Evolutionary conservation across 108 stramenopile species (phyloP), one percentile per base, ranked within the genome.

Genomic region (Chaetoceros muelleri): DNA sequence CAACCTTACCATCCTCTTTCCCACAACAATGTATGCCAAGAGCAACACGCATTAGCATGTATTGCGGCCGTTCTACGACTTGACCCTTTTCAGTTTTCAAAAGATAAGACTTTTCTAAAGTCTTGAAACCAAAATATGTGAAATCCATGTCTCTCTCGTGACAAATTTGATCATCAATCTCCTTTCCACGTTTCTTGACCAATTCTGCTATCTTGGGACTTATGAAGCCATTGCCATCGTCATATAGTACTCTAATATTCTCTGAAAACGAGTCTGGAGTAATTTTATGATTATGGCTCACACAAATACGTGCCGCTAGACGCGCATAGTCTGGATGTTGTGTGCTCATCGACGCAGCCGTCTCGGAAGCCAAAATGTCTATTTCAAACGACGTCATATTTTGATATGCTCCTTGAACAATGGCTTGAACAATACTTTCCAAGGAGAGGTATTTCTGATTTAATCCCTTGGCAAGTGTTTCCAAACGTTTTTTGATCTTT

Each of bases 51-150:
- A 98, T 98, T 69, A 95, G 79, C 63, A 97, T 76, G 66, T 97
- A 93, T 62, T 97, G 96, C 18, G 98, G 98, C 46, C 94, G 77
- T 78, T 98, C 98, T 46, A 90, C 65, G 22, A 87, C 58, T 25
- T 47, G 56, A 19, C 78, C 74, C 5, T 62, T 44, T 28, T 84
- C 67, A 3, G 66, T 72, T 59, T 66, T 74, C 23, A 95, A 31
- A 27, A 95, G 61, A 70, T 96, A 96, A 3, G 84, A 58, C 23
- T 84, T 67, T 66, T 95, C 94, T 56, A 99, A 67, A 8, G 98
- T 99, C 65, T 96, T 99, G 81, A 94, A 95, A 13, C 96, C 98
- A 77, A 99, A 99, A 59, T 95, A 97, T 22, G 94, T 87, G 55
- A 94, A 64, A 22, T 84, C 78, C 30, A 77, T 70, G 72, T 98